These are phyloP conservation scores for Helicostylum pulchrum DNA, from an alignment of 192 early-diverging fungal species.

Conservation along the genomic window DNA sequence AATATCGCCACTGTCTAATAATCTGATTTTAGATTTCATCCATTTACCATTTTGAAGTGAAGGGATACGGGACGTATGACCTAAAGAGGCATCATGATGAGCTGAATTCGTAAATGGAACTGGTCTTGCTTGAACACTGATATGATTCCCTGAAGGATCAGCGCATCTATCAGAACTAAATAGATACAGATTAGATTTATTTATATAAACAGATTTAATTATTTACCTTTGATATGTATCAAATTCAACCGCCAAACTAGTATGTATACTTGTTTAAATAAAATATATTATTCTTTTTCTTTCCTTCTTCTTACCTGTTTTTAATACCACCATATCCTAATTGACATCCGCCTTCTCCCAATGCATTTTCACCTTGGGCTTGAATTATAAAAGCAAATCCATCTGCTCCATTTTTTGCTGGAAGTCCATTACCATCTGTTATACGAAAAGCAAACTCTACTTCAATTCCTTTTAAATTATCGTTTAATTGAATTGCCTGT, in stretches of 20 bases:
- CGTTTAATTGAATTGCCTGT: slow-evolving; percentile 1
- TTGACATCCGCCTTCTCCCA: slow-evolving; percentile 36
- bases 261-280: neutral
- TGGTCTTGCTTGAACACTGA: slow-evolving; percentile 34
- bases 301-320: slow-evolving; percentile 21
- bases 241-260: slow-evolving; percentile 38
- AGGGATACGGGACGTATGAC: slow-evolving; percentile 28
- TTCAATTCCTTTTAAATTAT: slow-evolving; percentile 11
- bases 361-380: slow-evolving; percentile 3
- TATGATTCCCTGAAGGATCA: slow-evolving; percentile 38
- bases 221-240: slow-evolving; percentile 38
- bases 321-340: slow-evolving; percentile 36
- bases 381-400: slow-evolving; percentile 38
- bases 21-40: slow-evolving; percentile 16
- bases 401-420: slow-evolving; percentile 28
- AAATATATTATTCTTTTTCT: neutral
- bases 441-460: slow-evolving; percentile 33
- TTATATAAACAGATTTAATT: neutral
- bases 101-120: slow-evolving; percentile 22
- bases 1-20: slow-evolving; percentile 3
- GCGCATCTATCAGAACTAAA: slow-evolving; percentile 24
- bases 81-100: slow-evolving; percentile 31
- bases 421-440: slow-evolving; percentile 18
- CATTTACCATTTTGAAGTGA: slow-evolving; percentile 26
- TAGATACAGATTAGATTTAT: neutral